Conservation (phyloP, 2,329 filamentous ascomycete species). For the Neobulgaria alba region DNA sequence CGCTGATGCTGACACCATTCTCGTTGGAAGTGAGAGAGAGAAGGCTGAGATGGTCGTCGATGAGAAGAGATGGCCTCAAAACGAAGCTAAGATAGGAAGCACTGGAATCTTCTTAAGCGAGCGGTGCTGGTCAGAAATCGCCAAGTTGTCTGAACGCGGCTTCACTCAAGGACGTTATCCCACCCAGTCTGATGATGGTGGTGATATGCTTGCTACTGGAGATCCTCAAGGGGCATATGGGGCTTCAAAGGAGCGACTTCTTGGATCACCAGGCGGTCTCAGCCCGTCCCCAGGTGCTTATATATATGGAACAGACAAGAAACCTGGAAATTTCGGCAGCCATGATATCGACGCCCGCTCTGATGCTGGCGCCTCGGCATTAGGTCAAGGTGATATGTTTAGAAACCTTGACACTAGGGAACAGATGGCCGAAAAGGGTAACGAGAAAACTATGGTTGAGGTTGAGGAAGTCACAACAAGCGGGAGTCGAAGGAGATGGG, state of each 20-base stretch:
- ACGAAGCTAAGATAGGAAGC: slow-evolving; percentile 82
- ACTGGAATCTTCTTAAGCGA: slow-evolving; percentile 96
- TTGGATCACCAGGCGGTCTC: slow-evolving; percentile 38
- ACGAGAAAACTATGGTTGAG: slow-evolving; percentile 81
- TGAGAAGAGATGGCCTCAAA: slow-evolving; percentile 83
- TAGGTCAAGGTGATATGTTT: slow-evolving; percentile 95
- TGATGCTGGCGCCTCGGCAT: slow-evolving; percentile 84
- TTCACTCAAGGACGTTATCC: slow-evolving; percentile 46
- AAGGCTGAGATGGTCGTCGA: slow-evolving; percentile 88
- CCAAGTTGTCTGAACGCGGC: slow-evolving; percentile 59
- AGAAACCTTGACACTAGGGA: slow-evolving; percentile 89
- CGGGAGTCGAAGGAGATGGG: slow-evolving; percentile 79
- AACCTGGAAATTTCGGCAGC: slow-evolving; percentile 69
- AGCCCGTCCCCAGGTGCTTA: slow-evolving; percentile 50
- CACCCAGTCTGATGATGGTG: slow-evolving; percentile 48
- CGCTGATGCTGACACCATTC: slow-evolving; percentile 71
- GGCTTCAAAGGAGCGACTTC: slow-evolving; percentile 52
- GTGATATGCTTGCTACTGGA: slow-evolving; percentile 50
- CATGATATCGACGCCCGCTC: slow-evolving; percentile 72
- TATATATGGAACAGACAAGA: slow-evolving; percentile 65
- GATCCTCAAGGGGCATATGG: slow-evolving; percentile 45
- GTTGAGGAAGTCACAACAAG: slow-evolving; percentile 78
- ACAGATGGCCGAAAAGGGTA: slow-evolving; percentile 91
- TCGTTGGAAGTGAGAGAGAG: slow-evolving; percentile 88
- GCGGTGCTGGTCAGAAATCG: slow-evolving; percentile 86